Conservation (phyloP, 2,329 filamentous ascomycete genomes). For the Pochonia chlamydosporia region DNA sequence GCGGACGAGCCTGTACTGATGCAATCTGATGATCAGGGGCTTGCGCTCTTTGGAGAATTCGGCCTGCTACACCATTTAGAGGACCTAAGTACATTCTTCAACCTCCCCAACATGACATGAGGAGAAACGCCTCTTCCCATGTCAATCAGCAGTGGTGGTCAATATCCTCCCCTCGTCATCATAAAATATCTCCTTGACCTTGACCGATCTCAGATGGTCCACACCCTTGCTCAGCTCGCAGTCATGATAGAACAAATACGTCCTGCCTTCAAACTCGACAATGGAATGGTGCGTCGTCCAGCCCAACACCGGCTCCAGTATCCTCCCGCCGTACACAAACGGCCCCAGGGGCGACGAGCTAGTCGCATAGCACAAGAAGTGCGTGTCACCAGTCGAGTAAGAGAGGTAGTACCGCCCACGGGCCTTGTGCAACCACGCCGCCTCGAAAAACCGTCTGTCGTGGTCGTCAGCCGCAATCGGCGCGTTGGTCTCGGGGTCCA, state of each 20-base stretch:
- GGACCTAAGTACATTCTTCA: neutral
- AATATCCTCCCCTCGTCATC: slow-evolving; percentile 58
- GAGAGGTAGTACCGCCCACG: slow-evolving; percentile 66
- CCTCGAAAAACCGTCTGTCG: slow-evolving; percentile 72
- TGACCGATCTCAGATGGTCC: slow-evolving; percentile 66
- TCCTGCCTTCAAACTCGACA: slow-evolving; percentile 64
- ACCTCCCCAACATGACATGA: too few relatives aligned
- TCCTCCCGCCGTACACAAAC: slow-evolving; percentile 65
- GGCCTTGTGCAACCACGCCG: slow-evolving; percentile 73
- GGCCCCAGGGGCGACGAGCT: slow-evolving; percentile 61
- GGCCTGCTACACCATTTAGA: neutral
- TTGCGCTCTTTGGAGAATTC: neutral
- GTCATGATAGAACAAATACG: slow-evolving; percentile 76
- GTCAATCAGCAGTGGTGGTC: slow-evolving; percentile 26
- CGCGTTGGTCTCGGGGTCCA: slow-evolving; percentile 54
- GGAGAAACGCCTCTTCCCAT: too few relatives aligned
- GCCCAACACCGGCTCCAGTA: slow-evolving; percentile 69
- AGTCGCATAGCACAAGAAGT: slow-evolving; percentile 65
- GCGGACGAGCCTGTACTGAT: neutral
- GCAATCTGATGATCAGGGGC: neutral
- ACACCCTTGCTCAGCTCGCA: slow-evolving; percentile 61
- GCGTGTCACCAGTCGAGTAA: slow-evolving; percentile 74
- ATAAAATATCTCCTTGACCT: slow-evolving; percentile 70
- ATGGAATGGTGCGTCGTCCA: slow-evolving; percentile 83
- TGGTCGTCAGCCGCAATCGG: slow-evolving; percentile 63